A percentile compares a stretch with the other conserved stretches of the same genome.
Conservation (phyloP, 192 early-diverging fungal species). For the Backusella westeae region DNA sequence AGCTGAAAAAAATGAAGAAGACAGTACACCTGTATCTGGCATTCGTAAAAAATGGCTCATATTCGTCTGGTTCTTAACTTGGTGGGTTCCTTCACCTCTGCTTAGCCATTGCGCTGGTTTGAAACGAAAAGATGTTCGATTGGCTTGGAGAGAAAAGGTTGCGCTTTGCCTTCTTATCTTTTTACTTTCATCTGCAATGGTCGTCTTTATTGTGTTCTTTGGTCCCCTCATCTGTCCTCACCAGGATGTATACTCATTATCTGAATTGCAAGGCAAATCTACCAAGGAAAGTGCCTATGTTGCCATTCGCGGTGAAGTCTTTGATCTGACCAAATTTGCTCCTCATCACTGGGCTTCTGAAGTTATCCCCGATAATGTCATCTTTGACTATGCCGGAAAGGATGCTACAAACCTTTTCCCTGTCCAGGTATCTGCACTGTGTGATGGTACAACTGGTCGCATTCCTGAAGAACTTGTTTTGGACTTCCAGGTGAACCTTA, state of each 20-base stretch:
- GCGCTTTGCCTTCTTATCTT: constrained; percentile 87
- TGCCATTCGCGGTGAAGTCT: constrained; percentile 78
- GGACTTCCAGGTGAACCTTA: constrained; percentile 50
- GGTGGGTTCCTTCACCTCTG: constrained; percentile 77
- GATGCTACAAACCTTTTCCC: constrained; percentile 74
- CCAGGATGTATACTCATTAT: constrained; percentile 68
- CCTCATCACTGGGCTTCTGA: constrained; percentile 50
- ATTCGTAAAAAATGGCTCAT: constrained; percentile 82
- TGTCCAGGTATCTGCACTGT: constrained; percentile 69
- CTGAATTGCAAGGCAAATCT: constrained; percentile 46
- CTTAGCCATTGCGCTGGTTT: constrained; percentile 77
- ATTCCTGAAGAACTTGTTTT: constrained; percentile 49
- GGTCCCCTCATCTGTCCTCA: constrained; percentile 74
- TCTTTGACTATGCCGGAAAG: constrained; percentile 47
- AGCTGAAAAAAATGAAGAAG: constrained; percentile 4
- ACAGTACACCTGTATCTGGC: constrained; percentile 37
- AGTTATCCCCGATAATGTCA: constrained; percentile 36
- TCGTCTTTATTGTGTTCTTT: constrained; percentile 83
- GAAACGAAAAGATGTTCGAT: constrained; percentile 72
- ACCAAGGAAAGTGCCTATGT: constrained; percentile 56
- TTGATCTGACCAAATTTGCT: constrained; percentile 69
- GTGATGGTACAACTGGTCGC: constrained; percentile 52
- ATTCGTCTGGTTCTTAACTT: constrained; percentile 74
- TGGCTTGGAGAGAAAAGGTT: constrained; percentile 98
- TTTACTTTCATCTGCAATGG: constrained; percentile 73